Evolutionary conservation across 2,329 filamentous ascomycete genomes (phyloP), one percentile per base, ranked within the genome.

Genomic region (Aureobasidium sp.): DNA sequence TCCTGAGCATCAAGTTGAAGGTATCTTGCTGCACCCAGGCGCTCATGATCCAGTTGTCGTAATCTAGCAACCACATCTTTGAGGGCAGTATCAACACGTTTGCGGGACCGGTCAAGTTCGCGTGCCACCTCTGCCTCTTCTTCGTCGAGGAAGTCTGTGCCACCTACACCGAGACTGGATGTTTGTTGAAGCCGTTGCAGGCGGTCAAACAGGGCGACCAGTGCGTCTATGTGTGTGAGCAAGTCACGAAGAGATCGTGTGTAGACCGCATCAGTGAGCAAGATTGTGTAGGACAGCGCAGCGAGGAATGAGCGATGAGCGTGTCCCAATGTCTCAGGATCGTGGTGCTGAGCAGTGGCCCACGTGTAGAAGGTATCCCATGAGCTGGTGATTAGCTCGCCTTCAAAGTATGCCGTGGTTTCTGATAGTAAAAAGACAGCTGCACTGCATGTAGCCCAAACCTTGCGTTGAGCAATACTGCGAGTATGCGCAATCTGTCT

Each of bases 391-490:
- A 97, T 87, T 7, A 97, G 87, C 70, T 96, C 91, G 1, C 89
- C 90, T 73, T 97, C 93, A 48, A 97, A 85, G 69, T 96, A 97
- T 3, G 86, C 86, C 67, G 93, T 89, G 15, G 90, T 87, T 72
- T 97, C 92, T 0, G 89, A 90, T 3, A 97, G 80, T 67, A 97
- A 89, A 76, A 96, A 97, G 4, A 96, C 84, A 1, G 90, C 88
- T 2, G 91, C 89, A 70, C 89, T 91, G 67, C 89, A 88, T 0
- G 90, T 95, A 0, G 91, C 93, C 94, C 94, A 99, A 0, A 93
- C 84, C 65, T 86, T 88, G 17, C 94, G 85, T 81, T 96, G 88
- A 0, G 84, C 82, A 37, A 81, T 79, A 5, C 83, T 81, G 20
- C 93, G 82, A 17, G 77, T 71, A 29, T 84, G 84, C 67, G 86